These are phyloP conservation scores for Lachnellula occidentalis DNA, from an alignment of 2,329 filamentous ascomycete genomes.

Conservation along the genomic window DNA sequence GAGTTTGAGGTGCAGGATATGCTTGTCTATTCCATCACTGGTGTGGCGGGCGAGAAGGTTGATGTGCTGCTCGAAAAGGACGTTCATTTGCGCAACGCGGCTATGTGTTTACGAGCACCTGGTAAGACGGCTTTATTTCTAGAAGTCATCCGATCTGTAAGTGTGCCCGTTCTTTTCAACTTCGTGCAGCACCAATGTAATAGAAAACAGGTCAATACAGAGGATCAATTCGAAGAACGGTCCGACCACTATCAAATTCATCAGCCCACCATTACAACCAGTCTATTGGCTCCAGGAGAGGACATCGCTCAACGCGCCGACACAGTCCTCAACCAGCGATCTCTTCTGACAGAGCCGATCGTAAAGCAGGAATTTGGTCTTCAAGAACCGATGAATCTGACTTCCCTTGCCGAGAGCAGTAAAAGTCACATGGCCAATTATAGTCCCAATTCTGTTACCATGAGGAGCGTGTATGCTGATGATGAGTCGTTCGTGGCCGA, in stretches of 20 bases:
- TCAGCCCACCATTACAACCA: not conserved
- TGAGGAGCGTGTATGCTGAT: not conserved
- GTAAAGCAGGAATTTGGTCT: not conserved
- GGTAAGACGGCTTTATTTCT: not conserved
- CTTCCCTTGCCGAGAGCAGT: not conserved
- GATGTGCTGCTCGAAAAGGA: not conserved
- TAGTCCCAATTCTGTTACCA: not conserved
- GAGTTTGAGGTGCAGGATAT: not conserved
- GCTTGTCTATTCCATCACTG: not conserved
- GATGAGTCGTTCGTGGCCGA: not conserved
- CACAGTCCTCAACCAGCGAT: not conserved
- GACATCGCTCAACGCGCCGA: not conserved
- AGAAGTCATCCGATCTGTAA: not conserved
- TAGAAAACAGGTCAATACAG: not conserved
- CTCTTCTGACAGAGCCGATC: not conserved
- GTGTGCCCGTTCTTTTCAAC: not conserved
- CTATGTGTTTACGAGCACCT: not conserved
- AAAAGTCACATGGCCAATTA: not conserved
- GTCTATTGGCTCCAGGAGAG: not conserved
- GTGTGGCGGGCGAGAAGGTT: not conserved
- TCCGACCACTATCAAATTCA: not conserved
- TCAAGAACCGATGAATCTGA: too few species aligned
- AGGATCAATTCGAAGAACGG: not conserved
- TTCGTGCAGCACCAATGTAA: not conserved
- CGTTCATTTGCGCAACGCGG: slow-evolving; percentile 1